Evolutionary conservation across 495 filamentous ascomycete genomes (phyloP).

Genomic region (Annulohypoxylon stygium): DNA sequence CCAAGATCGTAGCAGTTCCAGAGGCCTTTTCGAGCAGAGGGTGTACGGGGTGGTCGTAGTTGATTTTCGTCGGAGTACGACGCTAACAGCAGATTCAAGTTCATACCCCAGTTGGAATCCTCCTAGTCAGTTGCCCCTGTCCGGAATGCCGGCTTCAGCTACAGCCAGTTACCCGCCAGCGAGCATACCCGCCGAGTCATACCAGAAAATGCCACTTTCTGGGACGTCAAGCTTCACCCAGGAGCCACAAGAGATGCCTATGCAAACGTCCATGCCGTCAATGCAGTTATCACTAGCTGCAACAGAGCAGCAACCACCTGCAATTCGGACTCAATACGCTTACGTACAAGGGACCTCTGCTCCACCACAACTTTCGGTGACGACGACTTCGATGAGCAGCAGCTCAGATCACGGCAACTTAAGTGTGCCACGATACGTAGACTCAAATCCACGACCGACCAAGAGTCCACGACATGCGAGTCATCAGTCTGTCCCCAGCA

Average conservation of each 20-base stretch:
- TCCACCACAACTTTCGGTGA: slow-evolving; percentile 59
- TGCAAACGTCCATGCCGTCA: slow-evolving; percentile 64
- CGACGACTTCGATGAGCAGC: slow-evolving; percentile 54
- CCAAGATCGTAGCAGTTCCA: not conserved
- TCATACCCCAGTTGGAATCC: slow-evolving; percentile 60
- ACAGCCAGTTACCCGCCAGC: slow-evolving; percentile 58
- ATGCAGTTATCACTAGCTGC: slow-evolving; percentile 62
- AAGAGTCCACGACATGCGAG: slow-evolving; percentile 67
- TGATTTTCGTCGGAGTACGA: slow-evolving; percentile 19
- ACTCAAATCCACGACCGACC: slow-evolving; percentile 66
- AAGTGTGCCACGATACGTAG: slow-evolving; percentile 62
- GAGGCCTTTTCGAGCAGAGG: not conserved
- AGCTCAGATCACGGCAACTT: slow-evolving; percentile 54
- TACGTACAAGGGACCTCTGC: slow-evolving; percentile 61
- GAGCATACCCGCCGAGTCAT: slow-evolving; percentile 59
- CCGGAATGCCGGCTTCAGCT: slow-evolving; percentile 57
- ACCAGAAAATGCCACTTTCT: slow-evolving; percentile 62
- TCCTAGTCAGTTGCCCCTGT: slow-evolving; percentile 54
- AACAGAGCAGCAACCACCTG: slow-evolving; percentile 55
- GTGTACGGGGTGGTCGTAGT: not conserved
- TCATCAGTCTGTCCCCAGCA: slow-evolving; percentile 60
- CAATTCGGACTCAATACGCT: slow-evolving; percentile 63
- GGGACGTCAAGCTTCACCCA: slow-evolving; percentile 59
- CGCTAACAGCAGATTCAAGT: slow-evolving; percentile 43
- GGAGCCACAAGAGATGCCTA: slow-evolving; percentile 63